A percentile compares a stretch with the other conserved stretches of the same genome.
phyloP scores from a whole-genome alignment of 768 basidiomycete genomes.

The Steccherinum ochraceum region DNA sequence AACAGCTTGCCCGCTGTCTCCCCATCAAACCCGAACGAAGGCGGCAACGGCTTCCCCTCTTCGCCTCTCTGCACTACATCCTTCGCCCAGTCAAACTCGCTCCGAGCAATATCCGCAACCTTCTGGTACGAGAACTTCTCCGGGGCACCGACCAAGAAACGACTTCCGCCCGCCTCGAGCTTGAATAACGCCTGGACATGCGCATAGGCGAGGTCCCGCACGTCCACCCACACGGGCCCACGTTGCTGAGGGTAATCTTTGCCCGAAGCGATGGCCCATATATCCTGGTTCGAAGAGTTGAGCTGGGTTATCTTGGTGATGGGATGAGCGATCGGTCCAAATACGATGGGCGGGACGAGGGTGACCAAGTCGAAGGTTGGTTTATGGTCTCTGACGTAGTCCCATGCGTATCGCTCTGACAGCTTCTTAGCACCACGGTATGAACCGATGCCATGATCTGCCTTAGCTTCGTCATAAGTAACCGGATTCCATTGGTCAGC shows the following conservation, averaged over 20 bases:
- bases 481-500: slow-evolving; percentile 11
- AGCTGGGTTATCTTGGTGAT: background rate
- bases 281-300: background rate
- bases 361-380: slow-evolving; percentile 13
- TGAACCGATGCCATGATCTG: background rate
- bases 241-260: background rate
- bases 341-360: slow-evolving; percentile 9
- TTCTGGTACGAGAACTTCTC: slow-evolving; percentile 5
- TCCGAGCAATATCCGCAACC: slow-evolving; percentile 2
- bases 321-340: slow-evolving; percentile 6
- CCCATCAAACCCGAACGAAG: background rate
- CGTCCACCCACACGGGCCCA: slow-evolving; percentile 8
- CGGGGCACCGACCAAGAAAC: slow-evolving; percentile 1
- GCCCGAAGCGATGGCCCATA: background rate
- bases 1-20: background rate
- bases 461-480: slow-evolving; percentile 10
- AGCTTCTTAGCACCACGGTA: slow-evolving; percentile 12
- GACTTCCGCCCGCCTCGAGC: slow-evolving; percentile 3
- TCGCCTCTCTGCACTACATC: background rate
- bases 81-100: slow-evolving; percentile 7
- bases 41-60: background rate
- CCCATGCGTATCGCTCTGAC: slow-evolving; percentile 15
- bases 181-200: slow-evolving; percentile 7
- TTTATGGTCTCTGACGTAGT: slow-evolving; percentile 8
- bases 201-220: slow-evolving; percentile 10